Conservation (phyloP, 1,139 yeast genomes). For the Hemisphaericaspora xylanilytica region DNA sequence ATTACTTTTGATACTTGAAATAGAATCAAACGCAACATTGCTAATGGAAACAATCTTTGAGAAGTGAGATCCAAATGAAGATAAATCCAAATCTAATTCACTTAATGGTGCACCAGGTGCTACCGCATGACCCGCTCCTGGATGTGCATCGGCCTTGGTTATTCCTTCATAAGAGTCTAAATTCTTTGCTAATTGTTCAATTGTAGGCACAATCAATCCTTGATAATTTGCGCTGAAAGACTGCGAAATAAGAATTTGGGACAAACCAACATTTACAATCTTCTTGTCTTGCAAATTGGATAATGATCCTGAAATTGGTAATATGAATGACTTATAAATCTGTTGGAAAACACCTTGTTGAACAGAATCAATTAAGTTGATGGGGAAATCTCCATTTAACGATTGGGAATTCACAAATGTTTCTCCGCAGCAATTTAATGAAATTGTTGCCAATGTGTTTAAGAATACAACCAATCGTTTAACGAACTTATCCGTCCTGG, state of each 20-base stretch:
- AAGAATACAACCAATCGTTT: slow-evolving; percentile 70
- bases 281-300: slow-evolving; percentile 74
- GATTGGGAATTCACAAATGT: slow-evolving; percentile 13
- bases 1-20: slow-evolving; percentile 41
- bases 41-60: slow-evolving; percentile 69
- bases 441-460: slow-evolving; percentile 48
- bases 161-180: slow-evolving; percentile 42
- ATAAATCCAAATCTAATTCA: slow-evolving; percentile 60
- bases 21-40: slow-evolving; percentile 65
- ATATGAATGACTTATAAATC: slow-evolving; percentile 58
- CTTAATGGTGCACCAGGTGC: slow-evolving; percentile 26
- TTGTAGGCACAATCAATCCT: slow-evolving; percentile 45
- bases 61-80: slow-evolving; percentile 81
- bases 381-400: slow-evolving; percentile 50
- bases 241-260: slow-evolving; percentile 40
- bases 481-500: slow-evolving; percentile 80
- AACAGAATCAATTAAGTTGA: slow-evolving; percentile 58
- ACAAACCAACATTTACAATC: slow-evolving; percentile 69
- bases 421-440: slow-evolving; percentile 26
- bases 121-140: neutral
- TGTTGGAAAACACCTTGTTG: slow-evolving; percentile 67
- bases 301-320: slow-evolving; percentile 65
- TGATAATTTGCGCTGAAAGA: slow-evolving; percentile 34
- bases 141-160: slow-evolving; percentile 19
- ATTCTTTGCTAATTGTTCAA: slow-evolving; percentile 51